Evolutionary conservation across 176 grass and related monocot genomes (phyloP).

Genomic region (Elaeis guineensis): DNA sequence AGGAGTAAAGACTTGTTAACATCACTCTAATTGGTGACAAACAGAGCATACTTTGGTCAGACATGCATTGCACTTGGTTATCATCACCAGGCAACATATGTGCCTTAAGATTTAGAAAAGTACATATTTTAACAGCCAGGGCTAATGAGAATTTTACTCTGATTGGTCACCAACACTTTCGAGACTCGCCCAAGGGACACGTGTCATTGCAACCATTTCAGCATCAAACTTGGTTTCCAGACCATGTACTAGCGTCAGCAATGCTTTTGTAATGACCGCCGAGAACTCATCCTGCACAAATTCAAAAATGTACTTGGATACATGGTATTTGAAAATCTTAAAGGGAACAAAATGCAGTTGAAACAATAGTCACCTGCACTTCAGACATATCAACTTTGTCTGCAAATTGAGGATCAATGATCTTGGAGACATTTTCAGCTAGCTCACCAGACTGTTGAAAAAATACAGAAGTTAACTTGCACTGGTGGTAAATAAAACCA

Average conservation of each 20-base stretch:
- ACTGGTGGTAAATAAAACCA: not conserved
- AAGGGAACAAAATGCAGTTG: slow-evolving; percentile 12
- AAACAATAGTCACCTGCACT: slow-evolving; percentile 61
- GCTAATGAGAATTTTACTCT: slow-evolving; percentile 51
- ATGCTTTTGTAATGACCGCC: slow-evolving; percentile 82
- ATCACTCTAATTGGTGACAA: too few relatives aligned
- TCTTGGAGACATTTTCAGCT: slow-evolving; percentile 97
- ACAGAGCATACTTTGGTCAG: too few relatives aligned
- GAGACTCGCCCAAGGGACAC: slow-evolving; percentile 88
- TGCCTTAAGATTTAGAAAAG: not conserved
- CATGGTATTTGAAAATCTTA: slow-evolving; percentile 11
- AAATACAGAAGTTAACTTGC: slow-evolving; percentile 5
- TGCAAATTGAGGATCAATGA: slow-evolving; percentile 72
- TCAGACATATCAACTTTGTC: slow-evolving; percentile 96
- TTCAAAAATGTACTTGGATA: slow-evolving; percentile 14
- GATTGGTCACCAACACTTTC: slow-evolving; percentile 99
- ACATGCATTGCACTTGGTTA: too few relatives aligned
- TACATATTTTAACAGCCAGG: slow-evolving; percentile 12
- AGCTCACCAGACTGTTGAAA: slow-evolving; percentile 72
- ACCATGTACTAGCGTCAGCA: slow-evolving; percentile 94
- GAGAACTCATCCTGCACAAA: slow-evolving; percentile 89
- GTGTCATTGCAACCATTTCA: slow-evolving; percentile 95
- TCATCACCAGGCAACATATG: not conserved
- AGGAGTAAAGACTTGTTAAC: too few relatives aligned
- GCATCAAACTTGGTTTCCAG: slow-evolving; percentile 97